Conservation (phyloP, 768 basidiomycete species). For the Royoungia palumana region DNA sequence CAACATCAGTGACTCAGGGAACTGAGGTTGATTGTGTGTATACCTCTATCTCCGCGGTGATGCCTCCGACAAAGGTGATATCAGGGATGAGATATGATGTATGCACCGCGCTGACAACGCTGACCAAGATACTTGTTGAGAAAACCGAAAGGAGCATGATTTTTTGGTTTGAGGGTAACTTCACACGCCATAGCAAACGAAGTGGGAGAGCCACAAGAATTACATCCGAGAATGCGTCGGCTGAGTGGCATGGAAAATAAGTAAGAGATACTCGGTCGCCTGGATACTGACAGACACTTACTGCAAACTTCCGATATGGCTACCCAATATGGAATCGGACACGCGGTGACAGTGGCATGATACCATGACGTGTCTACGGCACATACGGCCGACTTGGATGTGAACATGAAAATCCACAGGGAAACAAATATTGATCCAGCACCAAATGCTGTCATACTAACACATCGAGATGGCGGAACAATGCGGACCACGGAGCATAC, state of each 20-base stretch:
- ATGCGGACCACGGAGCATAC: conserved; percentile 23
- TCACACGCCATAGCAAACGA: conserved; percentile 42
- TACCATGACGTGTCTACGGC: conserved; percentile 41
- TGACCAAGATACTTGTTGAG: conserved; percentile 52
- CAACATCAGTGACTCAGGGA: neutral
- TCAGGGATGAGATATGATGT: conserved; percentile 38
- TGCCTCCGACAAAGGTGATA: neutral
- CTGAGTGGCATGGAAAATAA: conserved; percentile 24
- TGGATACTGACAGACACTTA: conserved; percentile 29
- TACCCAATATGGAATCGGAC: conserved; percentile 43
- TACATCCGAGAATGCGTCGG: conserved; percentile 45
- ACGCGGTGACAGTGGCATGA: conserved; percentile 33
- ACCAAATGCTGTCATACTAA: neutral
- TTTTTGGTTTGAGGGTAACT: conserved; percentile 38
- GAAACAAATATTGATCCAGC: conserved; percentile 7
- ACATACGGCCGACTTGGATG: conserved; percentile 38
- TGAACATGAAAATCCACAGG: conserved; percentile 21
- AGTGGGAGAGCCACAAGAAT: conserved; percentile 46
- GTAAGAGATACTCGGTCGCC: no score
- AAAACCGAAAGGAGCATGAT: conserved; percentile 44
- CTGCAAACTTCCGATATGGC: conserved; percentile 52
- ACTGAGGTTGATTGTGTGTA: neutral
- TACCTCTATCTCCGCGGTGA: conserved; percentile 45
- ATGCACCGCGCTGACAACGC: conserved; percentile 42
- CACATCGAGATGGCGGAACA: conserved; percentile 14